Evolutionary conservation across 495 filamentous ascomycete genomes (phyloP), one percentile per base, ranked within the genome.

Genomic region (Margaritispora aquatica): DNA sequence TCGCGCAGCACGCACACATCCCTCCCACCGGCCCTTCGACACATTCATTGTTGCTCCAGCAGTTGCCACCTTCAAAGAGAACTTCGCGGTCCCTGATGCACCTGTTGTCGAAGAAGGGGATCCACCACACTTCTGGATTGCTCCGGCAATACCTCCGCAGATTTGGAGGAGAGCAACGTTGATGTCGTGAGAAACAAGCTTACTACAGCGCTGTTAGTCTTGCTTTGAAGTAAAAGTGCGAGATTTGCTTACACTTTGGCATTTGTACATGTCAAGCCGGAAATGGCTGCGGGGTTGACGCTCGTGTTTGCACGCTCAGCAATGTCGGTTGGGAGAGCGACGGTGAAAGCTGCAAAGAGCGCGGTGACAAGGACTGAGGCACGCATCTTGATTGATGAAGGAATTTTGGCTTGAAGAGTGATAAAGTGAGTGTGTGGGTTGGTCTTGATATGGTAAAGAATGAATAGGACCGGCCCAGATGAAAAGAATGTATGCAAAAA

Each of bases 1-100:
- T 75, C 85, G 41, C 78, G 88, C 47, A 84, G 88, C 59, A 78
- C 88, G 55, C 83, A 90, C 63, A 77, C 80, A 26, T 83, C 85
- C 62, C 70, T 92, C 66, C 80, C 79, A 84, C 3, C 73, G 65
- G 17, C 70, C 74, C 67, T 80, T 81, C 21, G 70, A 69, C 41
- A 82, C 68, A 66, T 76, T 76, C 60, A 80, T 80, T 5, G 70
- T 75, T 4, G 72, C 69, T 17, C 74, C 78, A 0, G 54, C 17
- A 1, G 63, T 65, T 19, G 66, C 66, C 0, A 74, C 66, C 8
- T 62, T 68, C 1, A 83, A 59, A 26, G 38, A 68, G 63, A 84
- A 82, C 51, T 71, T 61, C 4, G 80, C 80, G 5, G 70, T 77
- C 5, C 79, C 79, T 0, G 70, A 74, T 29, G 61, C 59, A 26